Conservation (phyloP, 352 stramenopile genomes). For the Pythium pyrilobum region DNA sequence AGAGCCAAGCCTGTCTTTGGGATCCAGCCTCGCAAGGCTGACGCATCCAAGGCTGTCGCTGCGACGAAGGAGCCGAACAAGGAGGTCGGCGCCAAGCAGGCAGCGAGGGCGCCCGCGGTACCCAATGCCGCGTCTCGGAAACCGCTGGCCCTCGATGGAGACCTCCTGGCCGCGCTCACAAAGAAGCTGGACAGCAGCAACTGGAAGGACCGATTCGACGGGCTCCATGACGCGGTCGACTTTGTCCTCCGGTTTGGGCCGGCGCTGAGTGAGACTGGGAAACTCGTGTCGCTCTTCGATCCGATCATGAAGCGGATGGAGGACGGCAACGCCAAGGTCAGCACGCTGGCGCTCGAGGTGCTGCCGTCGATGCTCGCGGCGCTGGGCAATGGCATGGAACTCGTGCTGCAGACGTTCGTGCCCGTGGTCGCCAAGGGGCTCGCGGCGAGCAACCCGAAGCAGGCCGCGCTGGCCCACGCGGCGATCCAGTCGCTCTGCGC, state of each 20-base stretch:
- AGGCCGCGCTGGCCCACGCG: conserved; percentile 31
- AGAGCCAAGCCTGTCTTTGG: neutral
- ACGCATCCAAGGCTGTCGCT: neutral
- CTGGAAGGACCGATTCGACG: conserved; percentile 77
- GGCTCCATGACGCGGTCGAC: conserved; percentile 31
- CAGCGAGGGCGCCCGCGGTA: conserved; percentile 4
- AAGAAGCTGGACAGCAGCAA: conserved; percentile 61
- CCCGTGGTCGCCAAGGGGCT: conserved; percentile 54
- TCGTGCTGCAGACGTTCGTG: conserved; percentile 49
- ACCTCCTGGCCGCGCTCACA: conserved; percentile 33
- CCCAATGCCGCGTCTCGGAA: conserved; percentile 15
- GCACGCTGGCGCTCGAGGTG: conserved; percentile 47
- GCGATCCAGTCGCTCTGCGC: conserved; percentile 42
- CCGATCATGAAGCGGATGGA: conserved; percentile 59
- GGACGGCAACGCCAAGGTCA: conserved; percentile 76
- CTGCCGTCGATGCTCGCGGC: conserved; percentile 44
- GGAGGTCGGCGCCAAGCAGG: neutral
- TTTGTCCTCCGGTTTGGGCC: conserved; percentile 27
- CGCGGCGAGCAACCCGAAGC: conserved; percentile 46
- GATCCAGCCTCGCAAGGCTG: neutral
- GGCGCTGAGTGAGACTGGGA: conserved; percentile 30
- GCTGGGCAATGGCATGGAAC: conserved; percentile 49
- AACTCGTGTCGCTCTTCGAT: conserved; percentile 66
- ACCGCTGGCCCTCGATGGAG: conserved; percentile 29
- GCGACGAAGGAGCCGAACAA: neutral